phyloP scores from a whole-genome alignment of 2,329 filamentous ascomycete genomes.

The Calonectria leucothoes region DNA sequence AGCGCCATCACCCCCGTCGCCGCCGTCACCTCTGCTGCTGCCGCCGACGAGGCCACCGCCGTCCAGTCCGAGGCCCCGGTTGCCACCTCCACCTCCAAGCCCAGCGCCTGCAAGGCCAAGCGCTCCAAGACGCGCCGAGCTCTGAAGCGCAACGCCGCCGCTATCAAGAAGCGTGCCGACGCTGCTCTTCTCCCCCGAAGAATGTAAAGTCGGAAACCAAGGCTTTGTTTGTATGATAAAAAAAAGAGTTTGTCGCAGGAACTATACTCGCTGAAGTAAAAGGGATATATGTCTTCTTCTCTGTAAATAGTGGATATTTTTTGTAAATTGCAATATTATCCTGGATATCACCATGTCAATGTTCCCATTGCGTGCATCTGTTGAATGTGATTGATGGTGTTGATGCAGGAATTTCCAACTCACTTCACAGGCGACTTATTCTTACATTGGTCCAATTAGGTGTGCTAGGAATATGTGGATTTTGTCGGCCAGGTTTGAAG shows the following conservation, averaged over 20 bases:
- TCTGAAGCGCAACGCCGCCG: conserved; percentile 20
- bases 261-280: conserved; percentile 20
- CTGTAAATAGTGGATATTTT: conserved; percentile 39
- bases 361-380: background rate
- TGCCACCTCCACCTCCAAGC: conserved; percentile 19
- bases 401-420: background rate
- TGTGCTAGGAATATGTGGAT: background rate
- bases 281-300: conserved; percentile 35
- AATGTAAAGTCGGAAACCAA: background rate
- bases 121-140: conserved; percentile 11
- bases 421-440: no score
- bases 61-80: conserved; percentile 13
- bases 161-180: background rate
- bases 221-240: no score
- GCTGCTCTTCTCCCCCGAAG: background rate
- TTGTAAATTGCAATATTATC: conserved; percentile 15
- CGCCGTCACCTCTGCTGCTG: conserved; percentile 19
- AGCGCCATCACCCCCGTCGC: conserved; percentile 27
- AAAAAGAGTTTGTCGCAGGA: conserved; percentile 25
- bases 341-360: background rate
- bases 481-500: no score
- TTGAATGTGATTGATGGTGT: background rate
- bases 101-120: conserved; percentile 32
- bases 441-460: background rate
- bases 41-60: conserved; percentile 20